Percentiles rank a stretch among this genome's conserved stretches.
These are phyloP conservation scores for Tetrahymena elliotti DNA, from an alignment of 73 alveolate species.

Conservation along the genomic window DNA sequence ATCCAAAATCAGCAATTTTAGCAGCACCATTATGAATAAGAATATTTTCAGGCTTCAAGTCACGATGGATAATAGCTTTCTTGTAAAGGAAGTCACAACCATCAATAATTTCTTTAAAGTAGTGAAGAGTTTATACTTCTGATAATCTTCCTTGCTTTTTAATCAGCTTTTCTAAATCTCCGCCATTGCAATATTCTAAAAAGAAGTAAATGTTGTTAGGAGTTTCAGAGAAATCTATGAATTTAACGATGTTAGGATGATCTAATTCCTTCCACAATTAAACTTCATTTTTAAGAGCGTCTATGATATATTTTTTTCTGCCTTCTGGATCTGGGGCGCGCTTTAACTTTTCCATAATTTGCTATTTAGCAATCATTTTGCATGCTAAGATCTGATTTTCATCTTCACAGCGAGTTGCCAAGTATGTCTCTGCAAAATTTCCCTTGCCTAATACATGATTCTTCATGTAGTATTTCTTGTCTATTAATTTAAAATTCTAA, in stretches of 20 bases:
- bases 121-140: conserved; percentile 13
- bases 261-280: conserved; percentile 30
- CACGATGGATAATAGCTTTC: conserved; percentile 24
- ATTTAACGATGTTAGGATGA: conserved; percentile 34
- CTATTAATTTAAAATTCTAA: conserved; percentile 24
- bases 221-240: conserved; percentile 35
- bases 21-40: conserved; percentile 35
- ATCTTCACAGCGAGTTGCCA: conserved; percentile 32
- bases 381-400: conserved; percentile 35
- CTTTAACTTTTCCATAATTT: conserved; percentile 19
- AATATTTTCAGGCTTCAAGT: conserved; percentile 38
- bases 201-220: conserved; percentile 38
- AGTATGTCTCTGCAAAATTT: conserved; percentile 39
- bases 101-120: conserved; percentile 14
- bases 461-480: conserved; percentile 32
- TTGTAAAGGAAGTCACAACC: conserved; percentile 33
- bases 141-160: conserved; percentile 4
- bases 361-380: conserved; percentile 38
- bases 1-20: conserved; percentile 44
- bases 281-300: conserved; percentile 32
- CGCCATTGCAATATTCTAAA: conserved; percentile 40
- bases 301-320: conserved; percentile 13
- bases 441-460: conserved; percentile 37
- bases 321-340: conserved; percentile 26
- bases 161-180: conserved; percentile 30